A percentile compares a stretch with the other conserved stretches of the same genome.
Conservation (phyloP, 352 stramenopile species). For the Globisporangium apiculatum region DNA sequence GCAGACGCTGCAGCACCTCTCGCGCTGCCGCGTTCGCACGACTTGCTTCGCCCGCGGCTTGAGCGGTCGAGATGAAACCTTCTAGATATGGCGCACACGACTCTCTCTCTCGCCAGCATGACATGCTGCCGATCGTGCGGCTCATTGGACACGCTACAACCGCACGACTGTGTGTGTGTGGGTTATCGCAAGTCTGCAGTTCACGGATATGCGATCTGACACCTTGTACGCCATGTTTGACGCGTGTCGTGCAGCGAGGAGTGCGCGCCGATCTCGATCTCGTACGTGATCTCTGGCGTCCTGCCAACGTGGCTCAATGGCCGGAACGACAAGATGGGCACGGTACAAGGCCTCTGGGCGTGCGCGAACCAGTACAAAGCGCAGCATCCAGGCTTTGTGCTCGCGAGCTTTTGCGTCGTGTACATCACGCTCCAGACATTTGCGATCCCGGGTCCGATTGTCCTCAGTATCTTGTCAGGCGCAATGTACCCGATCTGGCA, state of each 20-base stretch:
- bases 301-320: conserved; percentile 74
- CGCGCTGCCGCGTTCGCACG: too few relatives aligned
- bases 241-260: conserved; percentile 24
- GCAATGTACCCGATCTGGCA: conserved; percentile 81
- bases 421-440: conserved; percentile 87
- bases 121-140: neutral
- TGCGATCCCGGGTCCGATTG: conserved; percentile 82
- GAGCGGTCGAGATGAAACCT: neutral
- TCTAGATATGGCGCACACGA: neutral
- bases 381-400: conserved; percentile 62
- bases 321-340: conserved; percentile 82
- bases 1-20: too few relatives aligned
- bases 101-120: neutral
- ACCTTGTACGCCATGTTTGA: too few relatives aligned
- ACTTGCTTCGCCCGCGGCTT: neutral
- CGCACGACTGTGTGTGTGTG: neutral
- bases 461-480: conserved; percentile 83
- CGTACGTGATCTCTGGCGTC: conserved; percentile 73
- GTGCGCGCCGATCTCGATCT: conserved; percentile 64
- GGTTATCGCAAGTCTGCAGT: neutral
- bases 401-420: conserved; percentile 77
- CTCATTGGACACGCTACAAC: neutral
- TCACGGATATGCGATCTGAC: neutral
- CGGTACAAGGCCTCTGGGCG: conserved; percentile 64
- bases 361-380: conserved; percentile 76